Base-by-base conservation (phyloP, 2,329 filamentous ascomycete genomes). In the Calonectria ilicicola region DNA sequence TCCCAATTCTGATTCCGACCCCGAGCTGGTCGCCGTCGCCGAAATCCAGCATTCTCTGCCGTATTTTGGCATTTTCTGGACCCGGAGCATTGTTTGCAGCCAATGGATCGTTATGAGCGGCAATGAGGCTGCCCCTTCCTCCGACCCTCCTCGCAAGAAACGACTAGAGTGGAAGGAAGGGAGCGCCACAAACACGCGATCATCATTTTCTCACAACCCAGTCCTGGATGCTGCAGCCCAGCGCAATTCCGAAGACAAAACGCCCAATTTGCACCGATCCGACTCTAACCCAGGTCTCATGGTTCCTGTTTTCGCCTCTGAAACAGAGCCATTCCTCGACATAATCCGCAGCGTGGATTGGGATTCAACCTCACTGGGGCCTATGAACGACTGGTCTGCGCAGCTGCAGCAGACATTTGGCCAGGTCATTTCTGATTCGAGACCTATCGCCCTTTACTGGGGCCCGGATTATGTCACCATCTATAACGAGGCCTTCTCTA, bases 401-500 rank as follows among this genome's bases (percentile, higher is more conserved):
- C 82, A 85, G 26, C 84, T 90, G 26, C 86, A 87, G 40, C 85
- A 88, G 67, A 82, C 82, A 5, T 85, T 85, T 65, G 83, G 84
- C 46, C 83, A 87, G 70, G 81, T 86, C 17, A 81, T 88, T 53
- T 83, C 85, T 21, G 86, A 87, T 76, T 84, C 84, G 6, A 81
- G 84, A 21, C 88, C 89, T 5, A 87, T 89, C 27, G 90, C 89
- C 12, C 90, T 92, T 82, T 93, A 92, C 76, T 93, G 91, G 91
- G 91, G 91, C 1, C 84, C 87, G 2, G 87, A 92, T 40, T 86
- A 91, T 58, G 87, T 91, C 26, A 90, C 91, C 9, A 89, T 93
- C 4, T 93, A 93, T 82, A 93, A 93, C 74, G 91, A 93, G 79
- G 89, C 91, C 1, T 93, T 93, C 77, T 87, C 90, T 70, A 84